Evolutionary conservation across 805 yeast genomes (phyloP).

Genomic region (Clavispora santaluciae): DNA sequence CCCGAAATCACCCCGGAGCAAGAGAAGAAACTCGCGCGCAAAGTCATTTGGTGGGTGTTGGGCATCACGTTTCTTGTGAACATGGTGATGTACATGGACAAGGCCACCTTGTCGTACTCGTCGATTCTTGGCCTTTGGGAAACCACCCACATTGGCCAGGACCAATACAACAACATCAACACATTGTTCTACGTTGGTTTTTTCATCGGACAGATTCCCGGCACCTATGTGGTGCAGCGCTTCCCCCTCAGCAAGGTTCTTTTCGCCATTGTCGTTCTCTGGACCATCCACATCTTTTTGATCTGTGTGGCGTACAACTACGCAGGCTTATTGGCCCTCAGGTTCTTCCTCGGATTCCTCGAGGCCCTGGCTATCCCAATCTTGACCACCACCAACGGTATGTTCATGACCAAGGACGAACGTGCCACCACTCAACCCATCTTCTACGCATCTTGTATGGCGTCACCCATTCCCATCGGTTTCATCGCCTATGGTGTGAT

Average conservation of each 20-base stretch:
- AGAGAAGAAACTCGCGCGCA: conserved; percentile 34
- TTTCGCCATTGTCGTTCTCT: conserved; percentile 29
- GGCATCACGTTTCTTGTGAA: conserved; percentile 31
- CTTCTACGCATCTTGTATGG: conserved; percentile 49
- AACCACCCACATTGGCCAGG: conserved; percentile 38
- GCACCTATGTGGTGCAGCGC: conserved; percentile 40
- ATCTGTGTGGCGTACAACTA: conserved; percentile 43
- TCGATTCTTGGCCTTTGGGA: conserved; percentile 44
- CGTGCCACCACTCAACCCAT: conserved; percentile 50
- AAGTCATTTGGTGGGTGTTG: conserved; percentile 29
- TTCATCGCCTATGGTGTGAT: conserved; percentile 42
- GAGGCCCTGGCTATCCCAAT: conserved; percentile 23
- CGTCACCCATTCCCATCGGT: conserved; percentile 48
- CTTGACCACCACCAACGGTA: conserved; percentile 44
- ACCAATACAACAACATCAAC: conserved; percentile 44
- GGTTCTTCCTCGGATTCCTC: conserved; percentile 48
- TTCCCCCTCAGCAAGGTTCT: conserved; percentile 39
- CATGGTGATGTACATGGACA: conserved; percentile 46
- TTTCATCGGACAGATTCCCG: conserved; percentile 42
- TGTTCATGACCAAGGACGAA: conserved; percentile 43
- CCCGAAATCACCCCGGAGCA: conserved; percentile 40
- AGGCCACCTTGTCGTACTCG: conserved; percentile 46
- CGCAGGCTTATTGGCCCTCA: conserved; percentile 41
- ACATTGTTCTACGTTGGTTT: conserved; percentile 53
- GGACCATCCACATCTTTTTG: conserved; percentile 46